Evolutionary conservation across 225 moss, liverwort and hornwort genomes (phyloP).

Genomic region (Physcomitrium patens): DNA sequence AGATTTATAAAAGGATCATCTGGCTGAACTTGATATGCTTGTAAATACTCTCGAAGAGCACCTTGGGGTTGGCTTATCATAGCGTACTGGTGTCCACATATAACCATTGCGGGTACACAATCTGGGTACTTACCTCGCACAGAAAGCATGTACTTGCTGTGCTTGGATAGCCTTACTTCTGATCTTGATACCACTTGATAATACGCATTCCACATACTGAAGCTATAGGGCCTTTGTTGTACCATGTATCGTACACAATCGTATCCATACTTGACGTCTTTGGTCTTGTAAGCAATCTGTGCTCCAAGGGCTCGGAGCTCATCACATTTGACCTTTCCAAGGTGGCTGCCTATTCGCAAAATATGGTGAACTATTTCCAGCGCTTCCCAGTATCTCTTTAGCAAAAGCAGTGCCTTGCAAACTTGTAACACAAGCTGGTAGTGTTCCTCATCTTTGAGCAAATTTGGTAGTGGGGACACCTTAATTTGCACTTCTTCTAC

Average conservation of each 20-base stretch:
- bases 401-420: conserved; percentile 77
- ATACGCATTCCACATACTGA: conserved; percentile 93
- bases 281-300: conserved; percentile 92
- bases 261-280: conserved; percentile 90
- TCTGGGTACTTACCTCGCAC: conserved; percentile 83
- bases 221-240: conserved; percentile 88
- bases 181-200: conserved; percentile 94
- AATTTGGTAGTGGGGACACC: conserved; percentile 74
- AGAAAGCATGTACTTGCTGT: conserved; percentile 88
- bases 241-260: conserved; percentile 95
- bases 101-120: conserved; percentile 81
- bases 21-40: conserved; percentile 86
- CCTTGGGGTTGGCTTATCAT: conserved; percentile 99
- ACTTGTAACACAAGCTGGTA: conserved; percentile 82
- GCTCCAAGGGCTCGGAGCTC: conserved; percentile 96
- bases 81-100: conserved; percentile 91
- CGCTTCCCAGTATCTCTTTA: conserved; percentile 87
- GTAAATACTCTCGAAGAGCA: conserved; percentile 91
- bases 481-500: conserved; percentile 62
- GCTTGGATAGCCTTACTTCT: conserved; percentile 83
- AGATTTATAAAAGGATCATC: conserved; percentile 96
- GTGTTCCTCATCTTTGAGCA: conserved; percentile 96
- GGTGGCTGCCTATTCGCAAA: conserved; percentile 70
- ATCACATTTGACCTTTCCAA: conserved; percentile 77
- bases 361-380: conserved; percentile 87